Evolutionary conservation across 2,329 filamentous ascomycete genomes (phyloP), one percentile per base, ranked within the genome.

Genomic region (Fusarium neocosmosporiellum): DNA sequence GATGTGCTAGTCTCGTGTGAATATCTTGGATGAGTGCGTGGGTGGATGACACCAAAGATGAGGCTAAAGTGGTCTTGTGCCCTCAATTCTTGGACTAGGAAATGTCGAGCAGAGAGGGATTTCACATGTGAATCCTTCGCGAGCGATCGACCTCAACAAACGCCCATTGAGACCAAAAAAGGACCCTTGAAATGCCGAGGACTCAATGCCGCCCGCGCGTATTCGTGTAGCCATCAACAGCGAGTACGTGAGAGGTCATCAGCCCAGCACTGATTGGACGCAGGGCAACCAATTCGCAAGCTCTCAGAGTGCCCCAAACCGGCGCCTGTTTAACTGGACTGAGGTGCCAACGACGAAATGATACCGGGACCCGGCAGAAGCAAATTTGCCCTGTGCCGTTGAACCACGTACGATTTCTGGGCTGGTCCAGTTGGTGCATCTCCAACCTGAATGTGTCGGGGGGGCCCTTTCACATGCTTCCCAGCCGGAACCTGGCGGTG

Each of bases 401-500:
- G 41, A 64, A 65, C 43, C 41, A 65, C 63, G 69, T 74, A 74
- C 71, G 71, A 74, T 72, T 37, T 64, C 54, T 36, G 59, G 46
- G 53, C 53, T 65, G 63, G 34, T 46, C 24, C 5, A 24, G 43
- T 13, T 24, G 14, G 20, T 36, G 31, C 59, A 50, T 48, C 43
- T 9, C 16, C 43, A 48, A 48, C 24, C 18, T 29, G 9, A 48
- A 48, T 33, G 13, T 13, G 16, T n/a, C n/a, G 37, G n/a, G 29
- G 50, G 57, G 55, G 34, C 55, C 60, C 48, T 64, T 74, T 74
- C 71, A 74, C 71, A 74, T 74, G 71, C 71, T 66, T 43, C 37
- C 54, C 63, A 63, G 48, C 57, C 72, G 73, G 73, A 73, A 69
- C 58, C 72, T 71, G 69, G 69, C 70, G 70, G 69, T 68, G 67